These are phyloP conservation scores for Geranium incanum DNA, from an alignment of 441 rosid species.

Conservation along the genomic window DNA sequence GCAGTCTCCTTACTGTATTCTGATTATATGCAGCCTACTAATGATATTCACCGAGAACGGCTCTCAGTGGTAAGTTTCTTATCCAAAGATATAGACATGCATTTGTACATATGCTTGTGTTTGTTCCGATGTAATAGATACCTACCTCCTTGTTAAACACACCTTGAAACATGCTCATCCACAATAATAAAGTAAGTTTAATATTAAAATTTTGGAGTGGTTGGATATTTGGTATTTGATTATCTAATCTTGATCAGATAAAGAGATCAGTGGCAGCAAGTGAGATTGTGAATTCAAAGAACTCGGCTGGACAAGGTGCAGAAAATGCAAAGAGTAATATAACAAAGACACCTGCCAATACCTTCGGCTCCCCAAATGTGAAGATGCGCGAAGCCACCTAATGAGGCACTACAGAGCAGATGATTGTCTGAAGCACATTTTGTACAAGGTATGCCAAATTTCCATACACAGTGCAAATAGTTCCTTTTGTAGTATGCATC, in stretches of 20 bases:
- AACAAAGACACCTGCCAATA: conserved; percentile 50
- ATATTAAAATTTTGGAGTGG: neutral
- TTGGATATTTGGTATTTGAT: neutral
- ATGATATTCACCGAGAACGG: conserved; percentile 82
- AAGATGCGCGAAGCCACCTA: conserved; percentile 30
- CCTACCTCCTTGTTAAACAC: neutral
- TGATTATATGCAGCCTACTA: conserved; percentile 47
- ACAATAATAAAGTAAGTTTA: neutral
- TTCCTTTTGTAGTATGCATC: neutral
- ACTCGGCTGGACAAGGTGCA: conserved; percentile 41
- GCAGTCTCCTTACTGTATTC: conserved; percentile 8
- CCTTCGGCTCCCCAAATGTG: conserved; percentile 39
- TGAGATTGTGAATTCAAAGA: conserved; percentile 50
- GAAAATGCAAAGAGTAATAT: conserved; percentile 51
- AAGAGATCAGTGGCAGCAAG: conserved; percentile 48
- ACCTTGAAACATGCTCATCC: neutral
- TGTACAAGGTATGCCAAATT: conserved; percentile 23
- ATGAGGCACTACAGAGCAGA: conserved; percentile 18
- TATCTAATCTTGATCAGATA: conserved; percentile 32
- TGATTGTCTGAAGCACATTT: conserved; percentile 9
- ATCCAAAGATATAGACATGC: neutral
- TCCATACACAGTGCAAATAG: neutral
- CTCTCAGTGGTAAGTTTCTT: conserved; percentile 56
- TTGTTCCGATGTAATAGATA: neutral
- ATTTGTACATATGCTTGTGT: neutral